Base-by-base conservation (phyloP, 345 rosid genomes). In the Arabidopsis arenosa region DNA sequence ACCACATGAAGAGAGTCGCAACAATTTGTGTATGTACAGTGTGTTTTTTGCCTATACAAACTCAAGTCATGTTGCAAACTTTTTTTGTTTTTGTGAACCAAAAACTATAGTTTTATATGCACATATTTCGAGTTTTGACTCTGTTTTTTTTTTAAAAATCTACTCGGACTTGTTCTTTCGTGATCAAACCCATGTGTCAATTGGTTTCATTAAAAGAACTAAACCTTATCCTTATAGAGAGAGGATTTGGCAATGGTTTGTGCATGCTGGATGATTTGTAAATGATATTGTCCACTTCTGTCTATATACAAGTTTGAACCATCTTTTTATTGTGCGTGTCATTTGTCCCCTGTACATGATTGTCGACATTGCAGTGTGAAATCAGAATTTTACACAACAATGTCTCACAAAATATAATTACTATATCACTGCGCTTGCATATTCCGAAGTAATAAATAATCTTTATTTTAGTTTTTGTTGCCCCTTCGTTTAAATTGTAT, bases 21-120 rank as follows among this genome's bases (percentile, higher is more conserved):
- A 40, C 60, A 45, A 55, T 44, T 37, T 63, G 75, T 62, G 51
- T 39, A 37, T 76, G 75, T 70, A 76, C 66, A 70, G 53, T 69
- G 64, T 62, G 32, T 62, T 76, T 76, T 47, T 57, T 44, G 23
- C 68, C 4, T 43, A 15, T 53, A 54, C 71, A 63, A 63, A 63
- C 43, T 69, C 70, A 47, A 53, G 65, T 54, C 80, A 76, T 62
- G 75, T 76, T 64, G 58, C 75, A 62, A 43, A 28, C 32, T 28
- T 51, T 63, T 45, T 62, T 59, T 59, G n/a, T 18, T 67, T 67
- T 11, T 59, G 68, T 59, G 60, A 59, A 39, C 73, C 17, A 30
- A 52, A 28, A 32, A 18, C 33, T 48, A 58, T 56, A 26, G 59
- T 66, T 65, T 23, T 59, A 36, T 44, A 56, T 21, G 55, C 18